Conservation (phyloP, 2,329 filamentous ascomycete genomes). For the Talaromyces funiculosus region DNA sequence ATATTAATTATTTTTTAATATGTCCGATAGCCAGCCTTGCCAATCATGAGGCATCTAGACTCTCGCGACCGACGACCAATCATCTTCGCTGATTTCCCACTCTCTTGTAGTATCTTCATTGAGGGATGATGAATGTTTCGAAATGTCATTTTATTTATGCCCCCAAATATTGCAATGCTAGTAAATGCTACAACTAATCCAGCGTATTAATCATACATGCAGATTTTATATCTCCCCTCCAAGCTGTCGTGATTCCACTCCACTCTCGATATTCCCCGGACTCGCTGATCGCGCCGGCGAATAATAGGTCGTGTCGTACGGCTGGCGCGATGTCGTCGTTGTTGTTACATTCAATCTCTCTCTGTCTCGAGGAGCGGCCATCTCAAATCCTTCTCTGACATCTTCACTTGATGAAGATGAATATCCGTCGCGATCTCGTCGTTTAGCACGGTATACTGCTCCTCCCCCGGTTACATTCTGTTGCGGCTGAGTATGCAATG, state of each 20-base stretch:
- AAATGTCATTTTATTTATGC: neutral
- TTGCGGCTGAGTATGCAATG: slow-evolving; percentile 19
- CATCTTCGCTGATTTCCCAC: neutral
- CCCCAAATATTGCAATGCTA: neutral
- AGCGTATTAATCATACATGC: neutral
- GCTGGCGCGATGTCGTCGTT: slow-evolving; percentile 2
- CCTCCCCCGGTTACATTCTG: slow-evolving; percentile 7
- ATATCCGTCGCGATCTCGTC: slow-evolving; percentile 30
- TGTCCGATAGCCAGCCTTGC: neutral
- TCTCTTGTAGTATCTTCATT: neutral
- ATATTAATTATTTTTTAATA: neutral
- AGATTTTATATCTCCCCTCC: neutral
- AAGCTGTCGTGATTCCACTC: neutral
- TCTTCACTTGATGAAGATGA: slow-evolving; percentile 35
- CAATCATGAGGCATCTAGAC: neutral
- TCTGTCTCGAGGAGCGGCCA: slow-evolving; percentile 22
- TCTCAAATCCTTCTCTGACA: slow-evolving; percentile 31
- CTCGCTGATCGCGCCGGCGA: neutral
- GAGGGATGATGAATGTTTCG: neutral
- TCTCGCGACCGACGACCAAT: neutral
- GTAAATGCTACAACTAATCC: neutral
- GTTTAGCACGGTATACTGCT: slow-evolving; percentile 23
- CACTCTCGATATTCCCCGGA: neutral
- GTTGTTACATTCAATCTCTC: neutral
- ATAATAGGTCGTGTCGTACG: slow-evolving; percentile 11